A percentile compares a stretch with the other conserved stretches of the same genome.
Conservation (phyloP, 83 land plant species). For the Thuja plicata region DNA sequence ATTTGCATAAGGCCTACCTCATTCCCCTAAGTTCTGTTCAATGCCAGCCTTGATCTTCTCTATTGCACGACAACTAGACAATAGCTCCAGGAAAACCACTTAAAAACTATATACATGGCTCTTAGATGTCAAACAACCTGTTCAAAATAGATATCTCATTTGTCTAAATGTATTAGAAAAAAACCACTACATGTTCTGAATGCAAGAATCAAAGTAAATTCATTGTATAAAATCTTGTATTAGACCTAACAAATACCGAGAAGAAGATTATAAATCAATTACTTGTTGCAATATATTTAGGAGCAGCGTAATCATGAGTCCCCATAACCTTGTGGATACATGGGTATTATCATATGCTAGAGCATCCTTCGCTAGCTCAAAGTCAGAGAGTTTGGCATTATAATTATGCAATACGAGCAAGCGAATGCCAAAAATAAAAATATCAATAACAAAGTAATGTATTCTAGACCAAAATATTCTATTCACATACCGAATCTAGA, state of each 20-base stretch:
- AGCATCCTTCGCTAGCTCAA: slow-evolving; percentile 60
- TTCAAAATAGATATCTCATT: not conserved
- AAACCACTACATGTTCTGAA: not conserved
- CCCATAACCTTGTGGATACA: slow-evolving; percentile 66
- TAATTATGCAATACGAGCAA: slow-evolving; percentile 32
- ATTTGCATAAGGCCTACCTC: slow-evolving; percentile 53
- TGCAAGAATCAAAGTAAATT: not conserved
- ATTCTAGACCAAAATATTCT: slow-evolving; percentile 5
- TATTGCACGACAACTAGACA: slow-evolving; percentile 51
- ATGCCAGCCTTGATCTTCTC: slow-evolving; percentile 39
- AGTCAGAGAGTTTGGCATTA: slow-evolving; percentile 62
- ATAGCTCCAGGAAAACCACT: slow-evolving; percentile 49
- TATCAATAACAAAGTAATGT: not conserved
- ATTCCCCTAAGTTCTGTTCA: slow-evolving; percentile 44
- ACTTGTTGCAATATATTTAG: slow-evolving; percentile 61
- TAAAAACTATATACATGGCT: slow-evolving; percentile 66
- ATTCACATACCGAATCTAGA: slow-evolving; percentile 47
- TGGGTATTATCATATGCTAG: slow-evolving; percentile 59
- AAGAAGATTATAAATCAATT: not conserved
- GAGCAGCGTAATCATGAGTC: slow-evolving; percentile 63
- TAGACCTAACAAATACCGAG: not conserved
- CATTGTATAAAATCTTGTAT: not conserved
- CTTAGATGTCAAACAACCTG: slow-evolving; percentile 45
- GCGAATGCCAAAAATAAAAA: not conserved
- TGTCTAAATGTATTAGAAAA: not conserved